Evolutionary conservation across 768 basidiomycete species (phyloP), one percentile per base, ranked within the genome.

Genomic region (Russula sp.): DNA sequence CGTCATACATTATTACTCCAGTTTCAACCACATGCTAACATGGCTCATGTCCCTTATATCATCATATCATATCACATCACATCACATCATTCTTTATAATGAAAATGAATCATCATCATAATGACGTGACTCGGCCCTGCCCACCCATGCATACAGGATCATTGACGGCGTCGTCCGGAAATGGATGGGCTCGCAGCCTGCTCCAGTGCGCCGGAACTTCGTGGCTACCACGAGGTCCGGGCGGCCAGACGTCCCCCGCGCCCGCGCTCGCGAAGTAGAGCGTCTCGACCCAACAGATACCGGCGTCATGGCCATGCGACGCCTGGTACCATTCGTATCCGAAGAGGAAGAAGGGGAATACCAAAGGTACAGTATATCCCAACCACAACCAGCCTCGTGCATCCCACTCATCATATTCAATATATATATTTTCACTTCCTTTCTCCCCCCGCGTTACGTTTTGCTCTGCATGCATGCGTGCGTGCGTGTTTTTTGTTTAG

Each of bases 131-230:
- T 5, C n/a, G 18, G 4, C 40, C 8, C 1, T 16, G 26, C 14
- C n/a, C 16, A 11, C 22, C 1, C 36, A 40, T 18, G 2, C 8
- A 3, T 24, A 5, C 65, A 92, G 89, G 61, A 78, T 91, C 59
- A 89, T 92, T 64, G 87, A 88, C 65, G 90, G 90, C 30, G 87
- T 92, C 10, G 87, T 92, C 11, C 81, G 88, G 32, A 81, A 85
- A 20, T 92, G 89, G 89, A 91, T 92, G 59, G 80, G 84, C 11
- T 79, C 87, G 1, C 79, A 81, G 50, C 77, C 80, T 1, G 69
- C 78, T 2, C 61, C 61, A 6, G 51, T 38, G 1, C 52, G 22
- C 8, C 30, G 50, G 32, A n/a, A 52, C 44, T 26, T 30, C 24
- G 34, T 30, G 16, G 28, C 60, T 6, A 40, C 60, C 20, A 22